Evolutionary conservation across 139 green algal species (phyloP), one percentile per base, ranked within the genome.

Genomic region (Chlorella sp.): DNA sequence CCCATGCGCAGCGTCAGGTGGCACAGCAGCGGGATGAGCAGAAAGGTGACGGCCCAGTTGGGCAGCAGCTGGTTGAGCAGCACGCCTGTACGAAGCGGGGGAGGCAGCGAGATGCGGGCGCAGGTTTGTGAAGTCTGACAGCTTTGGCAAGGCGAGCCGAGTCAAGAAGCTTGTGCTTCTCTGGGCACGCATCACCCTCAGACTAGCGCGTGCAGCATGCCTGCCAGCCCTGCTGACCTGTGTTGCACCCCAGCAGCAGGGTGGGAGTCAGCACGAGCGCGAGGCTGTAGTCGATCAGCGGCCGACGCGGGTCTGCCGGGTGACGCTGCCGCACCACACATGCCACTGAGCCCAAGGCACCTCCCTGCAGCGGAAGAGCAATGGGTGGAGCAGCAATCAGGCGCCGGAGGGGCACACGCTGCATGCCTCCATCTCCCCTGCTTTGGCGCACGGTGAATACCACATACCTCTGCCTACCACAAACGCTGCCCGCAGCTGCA

Each of bases 1-100:
- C 40, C 19, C 2, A 82, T 85, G 28, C 69, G 76, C 67, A 40
- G 41, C 1, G 87, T 85, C 26, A 90, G 62, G 54, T 74, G 81
- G 32, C 79, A 17, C 79, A 93, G 88, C 46, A 93, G 84, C 19
- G 17, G 64, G 32, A 90, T 78, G 36, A 93, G 88, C 38, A 86
- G 62, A 1, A 85, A 44, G 14, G 82, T 88, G 41, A 93, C 80
- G 3, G 85, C 65, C 90, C 90, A 93, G 8, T 41, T 40, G 11
- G 90, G 90, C 34, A 93, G 77, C 40, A 92, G 48, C 38, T 84
- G 54, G 48, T 93, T 93, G 7, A 90, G 68, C 54, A 93, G 76
- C 24, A 92, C 90, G 30, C 88, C 90, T 85, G 85, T 78, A 79
- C 34, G 22, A 56, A 17, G 6, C 0, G 83, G 79, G 14, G 13